Evolutionary conservation across 257 asterid genomes (phyloP), one percentile per base, ranked within the genome.

Genomic region (Capsicum chinense): DNA sequence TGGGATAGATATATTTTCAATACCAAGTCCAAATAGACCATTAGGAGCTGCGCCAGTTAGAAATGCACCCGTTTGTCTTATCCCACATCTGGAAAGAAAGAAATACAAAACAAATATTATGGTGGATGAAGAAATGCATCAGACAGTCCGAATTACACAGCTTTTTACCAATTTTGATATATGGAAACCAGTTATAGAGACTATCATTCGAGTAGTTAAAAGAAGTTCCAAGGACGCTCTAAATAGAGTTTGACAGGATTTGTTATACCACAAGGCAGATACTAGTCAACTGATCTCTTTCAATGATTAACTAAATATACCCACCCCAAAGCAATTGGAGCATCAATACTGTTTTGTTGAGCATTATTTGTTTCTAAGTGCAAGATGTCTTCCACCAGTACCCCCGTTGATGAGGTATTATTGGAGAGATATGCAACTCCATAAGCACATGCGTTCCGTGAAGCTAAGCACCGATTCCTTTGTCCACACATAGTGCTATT

Each of bases 21-120:
- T 85, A 66, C 99, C 99, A 11, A 97, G 97, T 62, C 99, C 99
- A 79, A 97, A 93, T 13, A 97, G 91, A 84, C 99, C 99, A 86
- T 97, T 97, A 33, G 97, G 88, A 88, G 99, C 99, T 63, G 97
- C 99, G 14, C 94, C 97, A n/a, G 89, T 90, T 86, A 97, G 83
- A 88, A 97, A 95, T 82, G 91, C 96, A 71, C 99, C 99, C 0
- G 99, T 95, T 90, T 97, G 99, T 50, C 85, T 80, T 37, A 95
- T 91, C 85, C 99, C 99, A 90, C 99, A 97, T 58, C 99, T 97
- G 94, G 85, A 88, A 90, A 33, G 50, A 81, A 86, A 76, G 58
- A 47, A 71, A 56, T 8, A 54, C 33, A 19, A 58, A 63, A 66
- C 52, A 2, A 11, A 62, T 35, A 26, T 63, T 73, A 60, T 17